Base-by-base conservation (phyloP, 768 basidiomycete species). In the Coprinellus aureogranulatus region DNA sequence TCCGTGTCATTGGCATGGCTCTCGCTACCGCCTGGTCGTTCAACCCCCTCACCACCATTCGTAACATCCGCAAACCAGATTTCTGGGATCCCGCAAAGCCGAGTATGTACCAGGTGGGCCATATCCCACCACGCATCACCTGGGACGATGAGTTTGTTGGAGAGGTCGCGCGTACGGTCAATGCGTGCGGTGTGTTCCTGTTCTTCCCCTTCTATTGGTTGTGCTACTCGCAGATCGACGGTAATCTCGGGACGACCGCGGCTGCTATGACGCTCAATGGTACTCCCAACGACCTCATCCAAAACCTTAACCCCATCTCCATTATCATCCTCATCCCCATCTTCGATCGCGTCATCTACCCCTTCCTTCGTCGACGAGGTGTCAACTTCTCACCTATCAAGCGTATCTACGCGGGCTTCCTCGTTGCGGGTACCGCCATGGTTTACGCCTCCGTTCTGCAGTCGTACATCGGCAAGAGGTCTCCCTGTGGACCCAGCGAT, bases 131-230 rank as follows among this genome's bases (percentile, higher is more conserved):
- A 0, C 70, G 65, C 58, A 77, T 84, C 42, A 81, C 78, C 20
- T 82, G 78, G 77, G 81, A 84, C 57, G 81, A 84, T 53, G 74
- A 79, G 49, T 84, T 81, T 58, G 82, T 84, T 12, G 80, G 74
- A 39, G 82, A 84, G 62, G 80, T 84, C 26, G 63, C 65, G 6
- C 76, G 81, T 57, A 80, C 78, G 0, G 57, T 76, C 60, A 75
- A 76, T 34, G 62, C 62, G 23, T 84, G 79, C 69, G 64, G 67
- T 20, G 81, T 84, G 26, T 83, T 84, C 72, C 54, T 78, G 49
- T 83, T 78, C 69, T 78, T 80, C 74, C 81, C 81, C 47, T 71
- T 80, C 66, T 81, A 67, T 71, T 81, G 80, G 78, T 72, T 77
- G 37, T 81, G 70, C 65, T 82, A 81, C 70, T 80, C 79, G 25